Evolutionary conservation across 2,329 filamentous ascomycete genomes (phyloP).

Genomic region (Sphaerulina populicola): DNA sequence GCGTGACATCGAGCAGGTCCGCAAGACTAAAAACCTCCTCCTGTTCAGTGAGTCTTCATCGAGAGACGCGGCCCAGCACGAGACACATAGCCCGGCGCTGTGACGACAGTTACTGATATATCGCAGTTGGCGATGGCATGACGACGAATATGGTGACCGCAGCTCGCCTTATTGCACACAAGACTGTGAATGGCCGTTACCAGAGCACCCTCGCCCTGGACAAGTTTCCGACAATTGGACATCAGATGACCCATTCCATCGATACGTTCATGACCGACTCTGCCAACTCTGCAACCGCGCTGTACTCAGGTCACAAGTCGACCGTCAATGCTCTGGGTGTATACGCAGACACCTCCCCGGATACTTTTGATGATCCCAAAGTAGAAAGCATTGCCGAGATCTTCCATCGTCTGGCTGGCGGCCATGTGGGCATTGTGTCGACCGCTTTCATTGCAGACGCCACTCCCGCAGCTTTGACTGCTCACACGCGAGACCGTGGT

Average conservation of each 20-base stretch:
- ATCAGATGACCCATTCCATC: slow-evolving; percentile 82
- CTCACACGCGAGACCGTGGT: slow-evolving; percentile 62
- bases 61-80: too few species aligned
- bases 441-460: slow-evolving; percentile 78
- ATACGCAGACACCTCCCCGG: slow-evolving; percentile 66
- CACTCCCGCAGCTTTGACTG: slow-evolving; percentile 65
- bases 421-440: slow-evolving; percentile 56
- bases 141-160: slow-evolving; percentile 56
- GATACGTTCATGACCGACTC: slow-evolving; percentile 76
- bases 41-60: slow-evolving; percentile 50
- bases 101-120: too few species aligned
- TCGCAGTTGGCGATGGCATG: slow-evolving; percentile 54
- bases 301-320: slow-evolving; percentile 78
- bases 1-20: slow-evolving; percentile 57
- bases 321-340: slow-evolving; percentile 75
- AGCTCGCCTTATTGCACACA: slow-evolving; percentile 71
- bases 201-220: slow-evolving; percentile 64
- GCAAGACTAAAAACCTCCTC: slow-evolving; percentile 66
- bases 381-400: slow-evolving; percentile 76
- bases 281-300: slow-evolving; percentile 72
- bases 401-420: slow-evolving; percentile 59
- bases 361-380: slow-evolving; percentile 74
- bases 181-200: slow-evolving; percentile 77
- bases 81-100: too few species aligned
- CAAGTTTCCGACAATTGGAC: slow-evolving; percentile 64